A percentile compares a stretch with the other conserved stretches of the same genome.
Evolutionary conservation across 2,329 filamentous ascomycete species (phyloP).

Genomic region (Elsinoe perseae): DNA sequence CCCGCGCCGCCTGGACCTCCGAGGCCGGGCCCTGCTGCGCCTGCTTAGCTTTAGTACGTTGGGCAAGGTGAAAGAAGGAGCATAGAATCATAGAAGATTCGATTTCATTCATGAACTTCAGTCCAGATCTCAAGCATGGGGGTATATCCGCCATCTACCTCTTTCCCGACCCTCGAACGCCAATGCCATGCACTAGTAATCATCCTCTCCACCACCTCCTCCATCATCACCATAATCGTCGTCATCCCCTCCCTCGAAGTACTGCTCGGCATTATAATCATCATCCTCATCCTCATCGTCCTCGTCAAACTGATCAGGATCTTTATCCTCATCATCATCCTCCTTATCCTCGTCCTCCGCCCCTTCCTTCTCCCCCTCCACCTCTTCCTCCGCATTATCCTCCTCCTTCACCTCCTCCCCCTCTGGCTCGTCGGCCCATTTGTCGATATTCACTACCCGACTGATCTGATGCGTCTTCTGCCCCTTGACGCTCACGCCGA

Average conservation of each 20-base stretch:
- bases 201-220: slow-evolving; percentile 43
- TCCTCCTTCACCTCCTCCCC: slow-evolving; percentile 35
- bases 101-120: too few species aligned
- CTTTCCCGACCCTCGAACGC: background rate
- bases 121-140: background rate
- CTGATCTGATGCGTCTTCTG: slow-evolving; percentile 12
- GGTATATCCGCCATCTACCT: background rate
- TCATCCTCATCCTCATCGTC: slow-evolving; percentile 49
- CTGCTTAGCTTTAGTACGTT: too few species aligned
- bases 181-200: slow-evolving; percentile 19
- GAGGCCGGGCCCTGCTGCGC: too few species aligned
- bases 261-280: slow-evolving; percentile 58
- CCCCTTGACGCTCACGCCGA: slow-evolving; percentile 31
- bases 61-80: too few species aligned
- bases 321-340: slow-evolving; percentile 50
- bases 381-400: slow-evolving; percentile 33
- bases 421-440: slow-evolving; percentile 24
- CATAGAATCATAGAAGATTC: too few species aligned
- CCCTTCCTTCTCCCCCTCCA: slow-evolving; percentile 30
- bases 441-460: slow-evolving; percentile 14
- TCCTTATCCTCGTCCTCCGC: slow-evolving; percentile 40
- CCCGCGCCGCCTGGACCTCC: too few species aligned
- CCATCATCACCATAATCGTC: slow-evolving; percentile 46
- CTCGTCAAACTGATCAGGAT: slow-evolving; percentile 52
- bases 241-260: slow-evolving; percentile 55